Conservation (phyloP, 108 stramenopile species). For the Mediolabrus comicus region DNA sequence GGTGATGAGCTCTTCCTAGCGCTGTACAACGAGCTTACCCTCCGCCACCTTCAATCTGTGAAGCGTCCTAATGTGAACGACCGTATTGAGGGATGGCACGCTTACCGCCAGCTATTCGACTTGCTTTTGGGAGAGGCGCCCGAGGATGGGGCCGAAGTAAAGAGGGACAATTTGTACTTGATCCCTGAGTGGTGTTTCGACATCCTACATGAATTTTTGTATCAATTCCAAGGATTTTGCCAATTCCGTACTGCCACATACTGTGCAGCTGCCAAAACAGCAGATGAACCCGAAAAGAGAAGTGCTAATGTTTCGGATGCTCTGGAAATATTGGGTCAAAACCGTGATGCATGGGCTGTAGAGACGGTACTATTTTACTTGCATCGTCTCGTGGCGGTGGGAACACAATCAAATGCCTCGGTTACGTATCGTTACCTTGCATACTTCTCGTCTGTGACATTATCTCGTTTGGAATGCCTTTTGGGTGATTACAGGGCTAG, state of each 20-base stretch:
- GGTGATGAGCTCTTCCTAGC: conserved; percentile 84
- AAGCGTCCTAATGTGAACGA: conserved; percentile 77
- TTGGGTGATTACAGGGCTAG: conserved; percentile 92
- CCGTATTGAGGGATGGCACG: conserved; percentile 88
- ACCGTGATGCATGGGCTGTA: conserved; percentile 92
- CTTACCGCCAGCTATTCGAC: conserved; percentile 86
- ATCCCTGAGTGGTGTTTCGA: conserved; percentile 97
- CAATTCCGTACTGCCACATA: conserved; percentile 87
- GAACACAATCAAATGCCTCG: conserved; percentile 50
- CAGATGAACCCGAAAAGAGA: conserved; percentile 38
- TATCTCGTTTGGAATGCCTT: conserved; percentile 93
- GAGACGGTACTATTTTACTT: conserved; percentile 92
- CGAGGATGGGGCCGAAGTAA: conserved; percentile 25
- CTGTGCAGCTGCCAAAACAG: conserved; percentile 59
- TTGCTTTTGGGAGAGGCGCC: conserved; percentile 68
- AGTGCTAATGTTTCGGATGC: conserved; percentile 77
- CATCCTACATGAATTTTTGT: conserved; percentile 98
- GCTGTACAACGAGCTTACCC: conserved; percentile 83
- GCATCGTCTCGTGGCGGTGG: conserved; percentile 79
- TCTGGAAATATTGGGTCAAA: conserved; percentile 48
- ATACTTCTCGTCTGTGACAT: conserved; percentile 91
- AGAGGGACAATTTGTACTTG: conserved; percentile 63
- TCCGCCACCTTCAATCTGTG: conserved; percentile 83
- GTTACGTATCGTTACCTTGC: conserved; percentile 83
- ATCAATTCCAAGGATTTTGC: conserved; percentile 98